Evolutionary conservation across 345 rosid species (phyloP).

Genomic region (Firmiana major): DNA sequence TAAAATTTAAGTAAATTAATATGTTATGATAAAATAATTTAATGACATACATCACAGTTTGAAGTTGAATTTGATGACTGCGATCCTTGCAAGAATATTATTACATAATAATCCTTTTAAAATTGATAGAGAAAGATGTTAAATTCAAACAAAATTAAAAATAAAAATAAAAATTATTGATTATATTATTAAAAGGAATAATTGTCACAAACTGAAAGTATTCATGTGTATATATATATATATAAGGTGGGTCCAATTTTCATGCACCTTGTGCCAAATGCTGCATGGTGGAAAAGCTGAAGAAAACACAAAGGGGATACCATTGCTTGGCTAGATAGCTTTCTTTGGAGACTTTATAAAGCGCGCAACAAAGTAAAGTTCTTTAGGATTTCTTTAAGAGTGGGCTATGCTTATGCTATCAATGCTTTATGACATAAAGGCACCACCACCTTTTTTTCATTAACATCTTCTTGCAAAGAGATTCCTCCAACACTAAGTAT

Average conservation of each 20-base stretch:
- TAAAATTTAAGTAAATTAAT: too few species aligned
- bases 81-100: too few species aligned
- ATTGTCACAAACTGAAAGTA: too few species aligned
- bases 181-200: too few species aligned
- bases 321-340: constrained; percentile 2
- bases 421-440: constrained; percentile 7
- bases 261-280: not conserved
- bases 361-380: not conserved
- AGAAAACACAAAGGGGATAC: not conserved
- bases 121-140: too few species aligned
- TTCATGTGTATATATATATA: too few species aligned
- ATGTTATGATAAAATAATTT: too few species aligned
- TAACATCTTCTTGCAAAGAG: not conserved
- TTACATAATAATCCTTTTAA: too few species aligned
- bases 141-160: too few species aligned
- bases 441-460: not conserved
- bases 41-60: too few species aligned
- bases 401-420: constrained; percentile 23
- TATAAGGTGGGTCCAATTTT: not conserved
- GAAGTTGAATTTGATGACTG: too few species aligned
- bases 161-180: too few species aligned
- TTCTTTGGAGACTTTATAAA: constrained; percentile 12
- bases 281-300: not conserved
- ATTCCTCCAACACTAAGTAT: constrained; percentile 14
- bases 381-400: constrained; percentile 19